Evolutionary conservation across 768 basidiomycete species (phyloP).

Genomic region (Macrolepiota fuliginosa): DNA sequence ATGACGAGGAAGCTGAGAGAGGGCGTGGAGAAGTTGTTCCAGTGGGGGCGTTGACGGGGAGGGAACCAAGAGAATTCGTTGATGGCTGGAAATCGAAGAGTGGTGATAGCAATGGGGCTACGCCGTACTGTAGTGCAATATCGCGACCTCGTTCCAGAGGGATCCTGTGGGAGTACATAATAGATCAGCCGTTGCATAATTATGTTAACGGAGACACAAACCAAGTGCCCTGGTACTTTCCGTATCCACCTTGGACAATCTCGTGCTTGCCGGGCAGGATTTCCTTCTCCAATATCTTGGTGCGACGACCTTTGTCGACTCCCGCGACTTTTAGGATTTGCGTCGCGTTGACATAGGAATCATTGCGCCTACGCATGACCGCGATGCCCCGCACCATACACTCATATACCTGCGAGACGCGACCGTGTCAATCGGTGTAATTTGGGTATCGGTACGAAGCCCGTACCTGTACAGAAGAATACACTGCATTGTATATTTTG

Average conservation of each 20-base stretch:
- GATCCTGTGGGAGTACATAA: constrained; percentile 58
- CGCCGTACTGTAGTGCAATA: constrained; percentile 89
- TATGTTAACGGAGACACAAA: constrained; percentile 32
- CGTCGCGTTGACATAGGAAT: constrained; percentile 97
- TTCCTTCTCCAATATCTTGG: constrained; percentile 97
- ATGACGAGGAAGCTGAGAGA: constrained; percentile 67
- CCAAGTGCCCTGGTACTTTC: constrained; percentile 99
- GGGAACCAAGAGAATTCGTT: constrained; percentile 63
- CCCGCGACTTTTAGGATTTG: constrained; percentile 99
- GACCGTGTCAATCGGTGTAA: constrained; percentile 30
- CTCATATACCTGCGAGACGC: constrained; percentile 79
- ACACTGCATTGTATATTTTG: constrained; percentile 92
- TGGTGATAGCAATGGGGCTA: constrained; percentile 81
- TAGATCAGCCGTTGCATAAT: constrained; percentile 17
- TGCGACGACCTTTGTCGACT: constrained; percentile 93
- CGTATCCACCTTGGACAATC: constrained; percentile 98
- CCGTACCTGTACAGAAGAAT: constrained; percentile 80
- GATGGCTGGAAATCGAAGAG: constrained; percentile 92
- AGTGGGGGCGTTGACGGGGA: constrained; percentile 52
- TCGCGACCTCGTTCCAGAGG: constrained; percentile 93
- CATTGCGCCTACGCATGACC: constrained; percentile 93
- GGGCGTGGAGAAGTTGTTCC: constrained; percentile 58
- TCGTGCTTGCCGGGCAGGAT: constrained; percentile 94
- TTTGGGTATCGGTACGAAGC: constrained; percentile 9
- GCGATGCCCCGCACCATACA: constrained; percentile 98